These are phyloP conservation scores for Aureobasidium zeae DNA, from an alignment of 2,329 filamentous ascomycete species.

Conservation along the genomic window DNA sequence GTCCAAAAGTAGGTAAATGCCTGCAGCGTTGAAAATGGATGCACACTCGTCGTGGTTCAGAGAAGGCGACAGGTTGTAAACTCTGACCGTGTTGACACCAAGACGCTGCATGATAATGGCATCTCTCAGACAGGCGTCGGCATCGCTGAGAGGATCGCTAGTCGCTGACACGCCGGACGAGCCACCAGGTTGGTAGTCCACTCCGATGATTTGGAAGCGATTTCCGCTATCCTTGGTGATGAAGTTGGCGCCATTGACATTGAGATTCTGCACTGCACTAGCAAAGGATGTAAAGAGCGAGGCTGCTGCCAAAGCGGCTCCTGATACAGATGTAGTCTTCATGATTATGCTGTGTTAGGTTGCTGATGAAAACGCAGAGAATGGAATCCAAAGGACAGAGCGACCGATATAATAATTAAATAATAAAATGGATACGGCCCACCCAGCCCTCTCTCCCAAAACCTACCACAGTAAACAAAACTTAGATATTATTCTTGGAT, in stretches of 20 bases:
- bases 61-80: constrained; percentile 50
- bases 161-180: constrained; percentile 41
- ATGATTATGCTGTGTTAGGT: constrained; percentile 2
- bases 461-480: constrained; percentile 8
- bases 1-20: constrained; percentile 58
- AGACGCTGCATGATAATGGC: constrained; percentile 44
- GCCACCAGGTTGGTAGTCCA: constrained; percentile 53
- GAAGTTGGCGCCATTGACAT: constrained; percentile 44
- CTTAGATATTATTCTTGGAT: constrained; percentile 13
- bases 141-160: constrained; percentile 45
- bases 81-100: constrained; percentile 52
- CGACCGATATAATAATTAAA: too few relatives aligned
- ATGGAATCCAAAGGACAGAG: not conserved
- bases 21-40: constrained; percentile 53
- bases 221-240: constrained; percentile 46
- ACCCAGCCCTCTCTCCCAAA: constrained; percentile 5
- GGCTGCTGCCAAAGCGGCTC: constrained; percentile 14
- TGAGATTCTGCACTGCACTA: constrained; percentile 39
- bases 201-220: constrained; percentile 50
- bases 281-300: constrained; percentile 23
- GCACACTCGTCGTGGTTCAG: constrained; percentile 49
- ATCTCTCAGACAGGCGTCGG: constrained; percentile 47
- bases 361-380: not conserved
- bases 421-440: constrained; percentile 1
- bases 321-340: constrained; percentile 14